Evolutionary conservation across 1,139 yeast species (phyloP), one percentile per base, ranked within the genome.

Genomic region (Scheffersomyces segobiensis): DNA sequence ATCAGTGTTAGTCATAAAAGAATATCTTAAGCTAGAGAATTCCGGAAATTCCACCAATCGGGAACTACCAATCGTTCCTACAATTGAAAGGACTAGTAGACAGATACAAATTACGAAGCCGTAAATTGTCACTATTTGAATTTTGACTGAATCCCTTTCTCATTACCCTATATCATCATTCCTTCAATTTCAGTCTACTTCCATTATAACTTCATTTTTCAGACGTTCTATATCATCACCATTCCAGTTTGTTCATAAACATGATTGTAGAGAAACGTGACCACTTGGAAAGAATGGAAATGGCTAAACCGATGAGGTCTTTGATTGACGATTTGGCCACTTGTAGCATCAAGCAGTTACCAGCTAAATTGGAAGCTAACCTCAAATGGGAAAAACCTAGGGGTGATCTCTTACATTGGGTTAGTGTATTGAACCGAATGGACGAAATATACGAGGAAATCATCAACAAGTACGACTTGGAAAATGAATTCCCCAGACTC

Each of bases 381-480:
- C 63, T 75, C 60, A 57, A 55, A 49, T 88, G 95, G 93, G 83
- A 85, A 61, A 78, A 88, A 52, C 89, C 93, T 2, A 79, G 87
- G 59, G 93, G 92, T 39, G 93, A 91, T 64, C 72, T 93, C 52
- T 83, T 83, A 63, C 88, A 87, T 60, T 93, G 97, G 96, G 82
- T 91, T 21, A 83, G 88, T 0, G 85, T 91, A 1, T 77, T 93
- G 63, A 89, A 93, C 71, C 79, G 88, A 63, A 86, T 93, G 65
- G 98, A 93, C 69, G 82, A 78, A 17, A 80, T 91, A 20, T 76
- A 91, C 58, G 90, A 87, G 56, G 64, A 65, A 4, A 74, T 82
- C 50, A 83, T 89, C 26, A 72, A 73, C 17, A 84, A 84, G 62
- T 89, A 91, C 66, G 80, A 78, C 6, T 79, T 89, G 53, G 78